phyloP scores from a whole-genome alignment of 169 alveolate genomes.

The Plasmodium inui region DNA sequence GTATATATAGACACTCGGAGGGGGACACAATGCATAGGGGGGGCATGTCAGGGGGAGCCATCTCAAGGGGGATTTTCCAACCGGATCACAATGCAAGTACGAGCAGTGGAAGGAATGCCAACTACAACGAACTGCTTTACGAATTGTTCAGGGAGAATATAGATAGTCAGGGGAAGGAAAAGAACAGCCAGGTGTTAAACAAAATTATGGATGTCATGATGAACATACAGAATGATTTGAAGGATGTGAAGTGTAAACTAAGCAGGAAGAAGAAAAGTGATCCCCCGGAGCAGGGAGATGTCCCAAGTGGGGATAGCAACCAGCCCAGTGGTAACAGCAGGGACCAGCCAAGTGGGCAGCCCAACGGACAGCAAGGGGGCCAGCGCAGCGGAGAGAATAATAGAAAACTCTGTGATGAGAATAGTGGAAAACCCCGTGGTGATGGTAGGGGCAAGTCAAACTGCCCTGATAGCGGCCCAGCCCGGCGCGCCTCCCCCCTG shows the following conservation, averaged over 20 bases:
- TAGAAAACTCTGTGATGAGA: neutral
- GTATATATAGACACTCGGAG: constrained; percentile 1
- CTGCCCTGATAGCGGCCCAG: neutral
- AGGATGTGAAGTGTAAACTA: constrained; percentile 50
- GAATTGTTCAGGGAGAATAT: constrained; percentile 21
- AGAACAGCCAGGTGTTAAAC: constrained; percentile 20
- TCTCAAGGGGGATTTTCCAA: neutral
- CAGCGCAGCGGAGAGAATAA: too few species aligned
- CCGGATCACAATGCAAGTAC: neutral
- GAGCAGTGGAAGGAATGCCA: neutral
- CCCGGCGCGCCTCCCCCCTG: neutral
- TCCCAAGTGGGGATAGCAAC: neutral
- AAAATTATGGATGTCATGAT: constrained; percentile 71
- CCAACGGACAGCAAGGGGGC: neutral
- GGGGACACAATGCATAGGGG: constrained; percentile 3
- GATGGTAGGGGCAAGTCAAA: too few species aligned
- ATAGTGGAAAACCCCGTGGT: too few species aligned
- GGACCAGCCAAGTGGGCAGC: neutral
- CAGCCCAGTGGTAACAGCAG: too few species aligned
- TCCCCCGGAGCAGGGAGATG: neutral
- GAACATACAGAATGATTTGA: constrained; percentile 63
- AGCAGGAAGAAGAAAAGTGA: constrained; percentile 11
- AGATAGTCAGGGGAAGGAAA: constrained; percentile 12
- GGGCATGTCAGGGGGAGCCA: neutral
- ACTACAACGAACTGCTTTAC: constrained; percentile 5